Conservation (phyloP, 768 basidiomycete species). For the Podaxis sp. region DNA sequence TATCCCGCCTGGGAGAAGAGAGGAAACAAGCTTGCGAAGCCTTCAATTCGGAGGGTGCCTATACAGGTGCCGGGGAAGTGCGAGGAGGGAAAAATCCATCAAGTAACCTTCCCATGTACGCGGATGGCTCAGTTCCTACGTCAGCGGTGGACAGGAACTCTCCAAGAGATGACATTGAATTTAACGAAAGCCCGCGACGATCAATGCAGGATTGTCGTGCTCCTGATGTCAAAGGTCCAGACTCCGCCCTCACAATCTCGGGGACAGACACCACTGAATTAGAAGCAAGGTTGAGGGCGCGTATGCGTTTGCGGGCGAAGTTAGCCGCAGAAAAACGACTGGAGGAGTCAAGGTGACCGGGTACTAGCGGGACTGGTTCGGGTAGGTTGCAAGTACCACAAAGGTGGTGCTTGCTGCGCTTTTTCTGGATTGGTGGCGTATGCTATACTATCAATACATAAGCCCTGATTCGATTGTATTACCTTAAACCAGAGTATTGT, state of each 20-base stretch:
- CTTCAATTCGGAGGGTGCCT: slow-evolving; percentile 1
- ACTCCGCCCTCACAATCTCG: slow-evolving; percentile 17
- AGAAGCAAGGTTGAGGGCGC: slow-evolving; percentile 47
- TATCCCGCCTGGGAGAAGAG: slow-evolving; percentile 45
- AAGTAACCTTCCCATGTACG: neutral
- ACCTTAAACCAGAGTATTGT: neutral
- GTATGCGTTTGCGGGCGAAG: slow-evolving; percentile 47
- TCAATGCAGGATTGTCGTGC: slow-evolving; percentile 14
- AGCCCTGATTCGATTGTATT: neutral
- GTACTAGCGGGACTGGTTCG: neutral
- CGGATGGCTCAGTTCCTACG: slow-evolving; percentile 6
- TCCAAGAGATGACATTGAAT: slow-evolving; percentile 12
- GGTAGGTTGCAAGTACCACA: slow-evolving; percentile 21
- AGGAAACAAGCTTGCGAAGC: slow-evolving; percentile 31
- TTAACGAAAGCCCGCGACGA: slow-evolving; percentile 6
- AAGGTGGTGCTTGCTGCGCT: slow-evolving; percentile 10
- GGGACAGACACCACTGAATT: slow-evolving; percentile 26
- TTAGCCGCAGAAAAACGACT: slow-evolving; percentile 44
- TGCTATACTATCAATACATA: neutral
- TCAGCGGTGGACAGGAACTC: slow-evolving; percentile 20
- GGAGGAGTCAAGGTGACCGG: neutral
- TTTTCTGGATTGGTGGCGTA: neutral
- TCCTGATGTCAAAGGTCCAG: slow-evolving; percentile 17
- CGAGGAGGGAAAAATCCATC: neutral
- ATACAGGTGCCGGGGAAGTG: slow-evolving; percentile 2